Evolutionary conservation across 2,329 filamentous ascomycete species (phyloP).

Genomic region (Xylariaceae sp.): DNA sequence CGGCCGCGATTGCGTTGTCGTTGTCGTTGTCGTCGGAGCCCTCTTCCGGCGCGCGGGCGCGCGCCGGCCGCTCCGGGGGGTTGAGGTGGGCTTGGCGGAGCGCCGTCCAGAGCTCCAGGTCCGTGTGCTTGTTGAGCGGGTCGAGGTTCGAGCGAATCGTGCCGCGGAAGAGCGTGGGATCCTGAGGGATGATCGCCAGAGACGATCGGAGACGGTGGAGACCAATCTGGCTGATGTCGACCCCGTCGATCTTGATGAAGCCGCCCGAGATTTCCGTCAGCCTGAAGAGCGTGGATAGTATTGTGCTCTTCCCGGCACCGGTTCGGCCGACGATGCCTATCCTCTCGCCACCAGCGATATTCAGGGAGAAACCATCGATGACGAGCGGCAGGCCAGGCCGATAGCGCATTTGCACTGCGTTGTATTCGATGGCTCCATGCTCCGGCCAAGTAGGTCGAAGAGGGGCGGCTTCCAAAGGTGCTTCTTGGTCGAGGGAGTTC

Average conservation of each 20-base stretch:
- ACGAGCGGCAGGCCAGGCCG: conserved; percentile 65
- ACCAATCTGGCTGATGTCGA: conserved; percentile 65
- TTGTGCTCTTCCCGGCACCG: conserved; percentile 77
- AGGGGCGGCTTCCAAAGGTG: conserved; percentile 68
- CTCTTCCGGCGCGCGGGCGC: conserved; percentile 40
- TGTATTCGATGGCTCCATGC: conserved; percentile 71
- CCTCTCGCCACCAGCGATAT: conserved; percentile 66
- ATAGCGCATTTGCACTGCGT: conserved; percentile 73
- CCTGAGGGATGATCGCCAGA: conserved; percentile 76
- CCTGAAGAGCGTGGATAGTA: conserved; percentile 77
- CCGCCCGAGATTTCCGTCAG: conserved; percentile 59
- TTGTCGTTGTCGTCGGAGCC: conserved; percentile 30
- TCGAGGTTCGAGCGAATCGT: conserved; percentile 75
- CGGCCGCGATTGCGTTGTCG: conserved; percentile 16
- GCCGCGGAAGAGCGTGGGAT: conserved; percentile 74
- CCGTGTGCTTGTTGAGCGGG: conserved; percentile 70
- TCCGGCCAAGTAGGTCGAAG: conserved; percentile 76
- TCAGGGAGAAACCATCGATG: conserved; percentile 62
- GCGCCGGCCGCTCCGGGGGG: too few species aligned
- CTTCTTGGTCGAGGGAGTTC: conserved; percentile 78
- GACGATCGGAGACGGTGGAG: conserved; percentile 69
- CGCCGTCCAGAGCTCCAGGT: conserved; percentile 70
- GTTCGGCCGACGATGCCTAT: conserved; percentile 78
- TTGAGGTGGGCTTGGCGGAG: conserved; percentile 71
- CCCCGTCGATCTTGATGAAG: conserved; percentile 56